Evolutionary conservation across 352 stramenopile genomes (phyloP), one percentile per base, ranked within the genome.

Genomic region (Phytophthora syringae): DNA sequence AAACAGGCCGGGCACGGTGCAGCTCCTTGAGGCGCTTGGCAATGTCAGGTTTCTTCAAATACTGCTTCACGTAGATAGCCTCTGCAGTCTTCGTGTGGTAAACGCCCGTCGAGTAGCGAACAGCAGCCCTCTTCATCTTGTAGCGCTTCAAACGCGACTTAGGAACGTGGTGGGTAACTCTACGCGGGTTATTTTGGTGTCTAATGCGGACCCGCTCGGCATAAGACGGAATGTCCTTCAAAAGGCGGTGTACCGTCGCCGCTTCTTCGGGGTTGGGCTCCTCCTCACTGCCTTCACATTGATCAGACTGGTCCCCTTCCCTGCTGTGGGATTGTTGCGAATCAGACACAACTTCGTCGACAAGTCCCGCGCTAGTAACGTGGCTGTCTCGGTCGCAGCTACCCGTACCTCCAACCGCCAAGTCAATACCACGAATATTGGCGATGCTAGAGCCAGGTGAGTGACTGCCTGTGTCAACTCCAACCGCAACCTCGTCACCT

Each of bases 241-340:
- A 5, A 10, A 47, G 3, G 7, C n/a, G 40, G 18, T 47, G 25
- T 22, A 47, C 40, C 20, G 1, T 47, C 40, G 40, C 40, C 6
- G 40, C 40, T 47, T 47, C 40, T 47, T 47, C 40, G 6, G 40
- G 40, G 40, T 47, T 47, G 11, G 40, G 40, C 40, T 47, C n/a
- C 11, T 47, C 40, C 11, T 47, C 40, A 13, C 40, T 47, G 40
- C 13, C 11, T 47, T 47, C 40, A 47, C 40, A 13, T 25, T 13
- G 16, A 5, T 25, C 13, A 25, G n/a, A 5, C 7, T 47, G 0
- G 6, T 27, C 40, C 10, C 12, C n/a, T 16, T 47, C 40, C 5
- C 40, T 25, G 32, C 7, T 9, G 28, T 9, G 5, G 40, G 40
- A 3, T 13, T 47, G 40, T 27, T 12, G 40, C 40, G 40, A 47